phyloP scores from a whole-genome alignment of 805 yeast genomes.

The Candida insectorum region DNA sequence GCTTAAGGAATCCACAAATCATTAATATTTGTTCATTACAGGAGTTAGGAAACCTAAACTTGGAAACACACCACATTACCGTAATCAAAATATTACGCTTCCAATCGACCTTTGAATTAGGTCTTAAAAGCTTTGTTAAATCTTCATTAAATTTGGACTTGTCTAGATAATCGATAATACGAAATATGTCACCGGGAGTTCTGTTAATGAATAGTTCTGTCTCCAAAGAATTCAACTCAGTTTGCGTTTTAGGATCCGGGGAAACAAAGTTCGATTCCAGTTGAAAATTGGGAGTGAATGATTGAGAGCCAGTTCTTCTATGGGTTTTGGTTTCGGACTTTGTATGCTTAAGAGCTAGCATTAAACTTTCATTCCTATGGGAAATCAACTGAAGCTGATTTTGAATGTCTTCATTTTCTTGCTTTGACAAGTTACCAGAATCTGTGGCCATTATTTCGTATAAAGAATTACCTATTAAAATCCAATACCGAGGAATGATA shows the following conservation, averaged over 20 bases:
- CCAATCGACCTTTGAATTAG: conserved; percentile 25
- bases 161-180: conserved; percentile 36
- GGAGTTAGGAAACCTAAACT: conserved; percentile 27
- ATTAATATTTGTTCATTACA: conserved; percentile 30
- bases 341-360: conserved; percentile 42
- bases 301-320: conserved; percentile 11
- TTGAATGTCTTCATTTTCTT: conserved; percentile 25
- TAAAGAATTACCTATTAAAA: conserved; percentile 45
- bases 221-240: conserved; percentile 11
- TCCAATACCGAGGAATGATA: conserved; percentile 65
- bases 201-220: conserved; percentile 21
- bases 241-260: neutral
- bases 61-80: conserved; percentile 39
- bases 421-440: conserved; percentile 16
- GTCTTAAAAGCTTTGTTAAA: conserved; percentile 25
- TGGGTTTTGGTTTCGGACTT: conserved; percentile 4
- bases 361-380: conserved; percentile 68
- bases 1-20: conserved; percentile 45
- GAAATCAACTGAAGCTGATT: conserved; percentile 59
- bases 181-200: conserved; percentile 25
- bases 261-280: conserved; percentile 5
- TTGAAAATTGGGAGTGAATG: conserved; percentile 6
- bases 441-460: conserved; percentile 32
- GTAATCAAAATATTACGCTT: conserved; percentile 30
- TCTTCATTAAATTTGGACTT: conserved; percentile 25